Conservation (phyloP, 1,139 yeast species). For the Saccharomycopsis hybrid region DNA sequence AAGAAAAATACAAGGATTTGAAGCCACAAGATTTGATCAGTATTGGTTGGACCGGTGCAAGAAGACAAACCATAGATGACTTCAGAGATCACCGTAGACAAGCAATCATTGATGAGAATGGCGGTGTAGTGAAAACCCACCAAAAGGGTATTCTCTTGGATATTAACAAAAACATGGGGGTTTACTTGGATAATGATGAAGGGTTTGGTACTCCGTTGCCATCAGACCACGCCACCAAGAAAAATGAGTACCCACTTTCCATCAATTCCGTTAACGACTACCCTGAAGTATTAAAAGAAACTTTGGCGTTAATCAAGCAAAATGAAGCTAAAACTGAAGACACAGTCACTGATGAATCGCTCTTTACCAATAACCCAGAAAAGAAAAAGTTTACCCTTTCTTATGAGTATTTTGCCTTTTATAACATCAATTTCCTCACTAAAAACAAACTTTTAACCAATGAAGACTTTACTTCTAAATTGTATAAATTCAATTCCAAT, state of each 20-base stretch:
- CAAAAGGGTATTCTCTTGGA: constrained; percentile 61
- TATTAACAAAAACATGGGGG: constrained; percentile 53
- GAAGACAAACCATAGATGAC: constrained; percentile 62
- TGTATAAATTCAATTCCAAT: constrained; percentile 13
- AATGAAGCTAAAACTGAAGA: constrained; percentile 1
- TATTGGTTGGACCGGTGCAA: constrained; percentile 92
- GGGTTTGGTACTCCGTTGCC: constrained; percentile 65
- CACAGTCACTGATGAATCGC: constrained; percentile 7
- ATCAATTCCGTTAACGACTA: constrained; percentile 8
- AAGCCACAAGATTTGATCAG: constrained; percentile 49
- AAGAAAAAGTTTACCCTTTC: constrained; percentile 39
- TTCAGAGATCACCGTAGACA: constrained; percentile 70
- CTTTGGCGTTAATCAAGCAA: not conserved
- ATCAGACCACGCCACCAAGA: constrained; percentile 29
- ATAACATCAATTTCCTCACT: constrained; percentile 12
- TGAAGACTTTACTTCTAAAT: constrained; percentile 11
- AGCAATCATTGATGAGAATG: constrained; percentile 55
- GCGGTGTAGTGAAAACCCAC: constrained; percentile 77
- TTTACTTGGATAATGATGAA: constrained; percentile 64
- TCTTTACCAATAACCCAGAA: constrained; percentile 1
- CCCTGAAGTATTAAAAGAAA: constrained; percentile 12
- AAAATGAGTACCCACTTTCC: constrained; percentile 24
- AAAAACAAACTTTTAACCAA: constrained; percentile 12
- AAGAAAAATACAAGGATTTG: constrained; percentile 1
- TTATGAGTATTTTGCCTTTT: constrained; percentile 43